Percentiles rank a stretch among this genome's conserved stretches.
Conservation (phyloP, 331 rosid species). For the Quercus phellos region DNA sequence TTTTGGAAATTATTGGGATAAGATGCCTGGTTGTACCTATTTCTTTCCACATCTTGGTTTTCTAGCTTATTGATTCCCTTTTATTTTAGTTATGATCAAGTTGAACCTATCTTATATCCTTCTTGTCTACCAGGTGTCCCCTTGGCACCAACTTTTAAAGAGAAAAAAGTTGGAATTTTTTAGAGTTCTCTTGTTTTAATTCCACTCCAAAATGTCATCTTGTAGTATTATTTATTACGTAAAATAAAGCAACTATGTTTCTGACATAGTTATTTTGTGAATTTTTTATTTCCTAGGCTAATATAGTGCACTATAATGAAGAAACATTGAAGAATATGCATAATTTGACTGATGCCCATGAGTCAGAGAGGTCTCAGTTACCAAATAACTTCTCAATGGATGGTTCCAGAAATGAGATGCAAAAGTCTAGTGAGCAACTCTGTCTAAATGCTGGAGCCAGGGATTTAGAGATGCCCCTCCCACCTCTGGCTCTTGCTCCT, state of each 20-base stretch:
- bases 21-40: background rate
- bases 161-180: background rate
- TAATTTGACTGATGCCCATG: constrained; percentile 50
- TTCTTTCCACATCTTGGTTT: background rate
- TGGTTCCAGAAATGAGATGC: constrained; percentile 38
- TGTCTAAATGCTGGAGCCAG: constrained; percentile 41
- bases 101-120: background rate
- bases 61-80: background rate
- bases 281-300: constrained; percentile 46
- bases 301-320: constrained; percentile 74
- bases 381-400: constrained; percentile 17
- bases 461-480: constrained; percentile 88
- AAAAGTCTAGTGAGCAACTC: constrained; percentile 33
- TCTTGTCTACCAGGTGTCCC: background rate
- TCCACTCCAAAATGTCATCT: background rate
- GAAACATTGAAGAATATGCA: constrained; percentile 68
- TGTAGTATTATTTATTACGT: background rate
- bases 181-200: background rate
- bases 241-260: background rate
- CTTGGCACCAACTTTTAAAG: background rate
- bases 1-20: background rate
- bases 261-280: constrained; percentile 26
- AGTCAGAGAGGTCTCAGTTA: constrained; percentile 21
- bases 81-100: background rate
- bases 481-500: constrained; percentile 87